Percentiles rank a stretch among this genome's conserved stretches.
These are phyloP conservation scores for Tricholoma saponaceum DNA, from an alignment of 768 basidiomycete species.

Conservation along the genomic window DNA sequence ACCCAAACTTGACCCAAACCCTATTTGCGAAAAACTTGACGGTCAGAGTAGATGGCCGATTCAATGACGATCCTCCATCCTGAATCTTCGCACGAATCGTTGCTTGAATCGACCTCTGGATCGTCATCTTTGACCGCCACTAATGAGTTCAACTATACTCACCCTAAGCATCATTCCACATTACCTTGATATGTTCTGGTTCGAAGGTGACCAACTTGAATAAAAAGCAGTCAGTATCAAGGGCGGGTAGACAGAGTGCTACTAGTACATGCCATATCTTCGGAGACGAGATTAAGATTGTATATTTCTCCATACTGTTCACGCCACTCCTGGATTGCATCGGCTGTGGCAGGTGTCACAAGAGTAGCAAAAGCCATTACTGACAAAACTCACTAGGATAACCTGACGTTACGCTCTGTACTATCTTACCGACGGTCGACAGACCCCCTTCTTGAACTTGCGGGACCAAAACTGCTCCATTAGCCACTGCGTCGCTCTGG, in stretches of 20 bases:
- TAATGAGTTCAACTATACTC: neutral
- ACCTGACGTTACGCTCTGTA: constrained; percentile 23
- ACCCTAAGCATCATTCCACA: constrained; percentile 22
- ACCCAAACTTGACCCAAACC: no score
- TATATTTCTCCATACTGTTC: constrained; percentile 21
- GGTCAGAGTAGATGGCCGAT: no score
- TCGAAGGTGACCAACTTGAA: constrained; percentile 38
- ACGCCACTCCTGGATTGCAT: constrained; percentile 20
- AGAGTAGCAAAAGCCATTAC: neutral
- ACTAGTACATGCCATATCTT: constrained; percentile 23
- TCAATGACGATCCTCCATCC: no score
- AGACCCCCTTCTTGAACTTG: constrained; percentile 21
- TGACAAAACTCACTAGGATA: constrained; percentile 26
- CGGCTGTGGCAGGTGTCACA: constrained; percentile 17
- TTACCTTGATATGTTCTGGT: constrained; percentile 26
- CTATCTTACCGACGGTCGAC: constrained; percentile 13
- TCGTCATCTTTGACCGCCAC: no score
- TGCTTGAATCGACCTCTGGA: no score
- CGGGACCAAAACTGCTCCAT: constrained; percentile 29
- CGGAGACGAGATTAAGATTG: constrained; percentile 23
- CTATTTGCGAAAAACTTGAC: no score
- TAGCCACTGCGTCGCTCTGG: constrained; percentile 18
- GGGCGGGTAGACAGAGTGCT: no score
- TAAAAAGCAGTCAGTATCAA: neutral
- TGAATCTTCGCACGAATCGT: no score